phyloP scores from a whole-genome alignment of 2,329 filamentous ascomycete genomes.

The Sporothrix pseudoabietina region DNA sequence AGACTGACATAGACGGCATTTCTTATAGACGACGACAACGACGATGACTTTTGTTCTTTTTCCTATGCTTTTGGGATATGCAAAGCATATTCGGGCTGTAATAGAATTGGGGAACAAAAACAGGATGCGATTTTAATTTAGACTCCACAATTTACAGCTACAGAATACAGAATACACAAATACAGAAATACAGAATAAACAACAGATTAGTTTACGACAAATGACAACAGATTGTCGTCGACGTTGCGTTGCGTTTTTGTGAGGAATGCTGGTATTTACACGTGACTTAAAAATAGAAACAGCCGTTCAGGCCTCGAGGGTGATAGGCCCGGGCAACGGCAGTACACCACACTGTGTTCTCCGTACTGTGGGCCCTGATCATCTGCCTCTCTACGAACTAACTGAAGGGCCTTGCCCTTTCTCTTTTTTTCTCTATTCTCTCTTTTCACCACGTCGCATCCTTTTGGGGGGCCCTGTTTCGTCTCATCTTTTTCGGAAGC shows the following conservation, averaged over 20 bases:
- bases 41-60: not conserved
- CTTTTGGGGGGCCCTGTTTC: conserved; percentile 11
- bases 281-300: not conserved
- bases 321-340: conserved; percentile 1
- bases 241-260: not conserved
- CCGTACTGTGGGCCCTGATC: not conserved
- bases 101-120: conserved; percentile 7
- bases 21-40: conserved; percentile 18
- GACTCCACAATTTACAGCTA: not conserved
- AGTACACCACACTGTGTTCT: not conserved
- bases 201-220: not conserved
- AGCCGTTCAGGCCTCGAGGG: not conserved
- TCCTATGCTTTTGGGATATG: not conserved
- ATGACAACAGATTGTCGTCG: not conserved
- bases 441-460: not conserved
- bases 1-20: conserved; percentile 4
- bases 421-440: not conserved
- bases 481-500: conserved; percentile 5
- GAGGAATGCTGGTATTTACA: conserved; percentile 19
- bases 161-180: not conserved
- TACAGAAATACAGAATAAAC: not conserved
- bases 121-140: not conserved
- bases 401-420: not conserved
- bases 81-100: not conserved
- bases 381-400: conserved; percentile 16